These are phyloP conservation scores for Alternaria infectoria DNA, from an alignment of 2,329 filamentous ascomycete genomes.

Conservation along the genomic window DNA sequence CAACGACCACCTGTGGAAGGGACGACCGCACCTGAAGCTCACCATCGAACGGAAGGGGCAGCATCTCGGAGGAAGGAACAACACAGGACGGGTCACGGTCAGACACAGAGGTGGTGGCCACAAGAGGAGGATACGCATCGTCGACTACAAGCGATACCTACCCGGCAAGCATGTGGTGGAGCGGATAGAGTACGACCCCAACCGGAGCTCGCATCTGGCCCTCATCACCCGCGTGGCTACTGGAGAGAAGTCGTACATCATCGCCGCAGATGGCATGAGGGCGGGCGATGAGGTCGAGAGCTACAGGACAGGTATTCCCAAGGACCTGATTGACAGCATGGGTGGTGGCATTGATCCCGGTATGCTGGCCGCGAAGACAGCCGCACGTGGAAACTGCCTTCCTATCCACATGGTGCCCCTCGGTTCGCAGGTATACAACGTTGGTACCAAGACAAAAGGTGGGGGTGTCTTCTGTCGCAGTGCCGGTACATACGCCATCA, in stretches of 20 bases:
- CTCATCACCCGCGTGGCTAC: conserved; percentile 78
- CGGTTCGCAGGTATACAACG: conserved; percentile 89
- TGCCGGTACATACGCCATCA: conserved; percentile 87
- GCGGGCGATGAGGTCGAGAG: conserved; percentile 92
- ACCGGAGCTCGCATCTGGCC: conserved; percentile 90
- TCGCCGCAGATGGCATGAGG: conserved; percentile 93
- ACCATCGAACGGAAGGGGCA: conserved; percentile 94
- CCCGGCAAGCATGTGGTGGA: conserved; percentile 88
- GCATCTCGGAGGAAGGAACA: conserved; percentile 90
- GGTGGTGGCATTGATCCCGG: conserved; percentile 91
- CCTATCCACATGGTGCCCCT: conserved; percentile 95
- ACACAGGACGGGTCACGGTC: conserved; percentile 82
- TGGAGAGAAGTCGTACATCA: conserved; percentile 82
- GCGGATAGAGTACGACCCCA: conserved; percentile 94
- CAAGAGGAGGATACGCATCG: conserved; percentile 87
- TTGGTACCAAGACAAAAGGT: conserved; percentile 75
- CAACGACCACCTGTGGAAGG: conserved; percentile 97
- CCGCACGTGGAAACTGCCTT: conserved; percentile 91
- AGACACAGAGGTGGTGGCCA: conserved; percentile 91
- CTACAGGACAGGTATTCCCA: conserved; percentile 86
- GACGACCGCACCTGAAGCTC: conserved; percentile 78
- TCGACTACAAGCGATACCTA: conserved; percentile 82
- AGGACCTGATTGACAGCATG: conserved; percentile 87
- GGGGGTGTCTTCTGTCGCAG: conserved; percentile 92
- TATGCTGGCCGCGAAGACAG: conserved; percentile 93